Evolutionary conservation across 768 basidiomycete genomes (phyloP).

Genomic region (Solioccasus polychromus): DNA sequence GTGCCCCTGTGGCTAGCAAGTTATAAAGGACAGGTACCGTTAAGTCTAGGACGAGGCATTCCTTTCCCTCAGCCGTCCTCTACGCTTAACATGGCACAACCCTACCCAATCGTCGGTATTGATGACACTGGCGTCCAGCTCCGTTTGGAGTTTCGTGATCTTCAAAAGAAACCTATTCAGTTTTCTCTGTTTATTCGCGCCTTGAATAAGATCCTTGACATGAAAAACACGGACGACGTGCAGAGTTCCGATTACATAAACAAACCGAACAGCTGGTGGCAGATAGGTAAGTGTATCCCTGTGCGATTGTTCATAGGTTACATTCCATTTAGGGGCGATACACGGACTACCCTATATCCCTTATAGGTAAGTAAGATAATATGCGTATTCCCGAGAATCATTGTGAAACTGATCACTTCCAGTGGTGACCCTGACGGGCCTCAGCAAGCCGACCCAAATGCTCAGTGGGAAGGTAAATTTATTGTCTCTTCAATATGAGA

Average conservation of each 20-base stretch:
- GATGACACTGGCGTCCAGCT: constrained; percentile 3
- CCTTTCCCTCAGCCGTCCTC: no score
- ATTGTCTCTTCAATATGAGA: neutral
- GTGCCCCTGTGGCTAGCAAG: no score
- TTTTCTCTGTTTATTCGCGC: constrained; percentile 21
- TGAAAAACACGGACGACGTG: neutral
- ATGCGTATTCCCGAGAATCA: neutral
- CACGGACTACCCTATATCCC: constrained; percentile 16
- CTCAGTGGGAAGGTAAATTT: constrained; percentile 10
- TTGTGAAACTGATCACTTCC: neutral
- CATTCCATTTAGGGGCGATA: constrained; percentile 6
- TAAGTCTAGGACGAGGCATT: no score
- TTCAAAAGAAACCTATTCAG: constrained; percentile 7
- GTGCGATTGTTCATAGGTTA: neutral
- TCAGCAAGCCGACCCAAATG: constrained; percentile 1
- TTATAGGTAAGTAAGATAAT: constrained; percentile 4
- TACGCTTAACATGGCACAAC: constrained; percentile 12
- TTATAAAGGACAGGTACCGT: no score
- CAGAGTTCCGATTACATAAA: constrained; percentile 7
- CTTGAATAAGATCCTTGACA: constrained; percentile 2
- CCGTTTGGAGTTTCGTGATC: constrained; percentile 17
- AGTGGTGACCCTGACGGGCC: constrained; percentile 19
- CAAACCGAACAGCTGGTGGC: constrained; percentile 22
- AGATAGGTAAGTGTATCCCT: constrained; percentile 8
- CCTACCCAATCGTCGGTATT: constrained; percentile 9